Conservation (phyloP, 2,329 filamentous ascomycete genomes). For the Phyllosticta citrichinensis region DNA sequence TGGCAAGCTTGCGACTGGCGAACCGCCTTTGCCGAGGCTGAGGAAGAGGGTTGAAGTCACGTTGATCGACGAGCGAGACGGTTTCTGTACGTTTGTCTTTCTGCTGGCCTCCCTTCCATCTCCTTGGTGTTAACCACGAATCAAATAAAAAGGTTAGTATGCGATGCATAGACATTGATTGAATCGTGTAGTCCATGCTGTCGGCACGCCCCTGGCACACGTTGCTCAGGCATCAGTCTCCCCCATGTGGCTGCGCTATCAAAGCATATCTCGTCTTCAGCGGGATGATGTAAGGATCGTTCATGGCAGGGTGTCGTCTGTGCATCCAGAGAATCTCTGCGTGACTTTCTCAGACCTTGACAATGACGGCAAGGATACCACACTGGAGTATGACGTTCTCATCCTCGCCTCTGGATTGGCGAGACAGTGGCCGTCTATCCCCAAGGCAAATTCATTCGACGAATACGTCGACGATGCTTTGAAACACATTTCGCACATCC, state of each 20-base stretch:
- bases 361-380: constrained; percentile 13
- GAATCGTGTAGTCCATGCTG: constrained; percentile 54
- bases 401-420: constrained; percentile 61
- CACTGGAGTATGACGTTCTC: constrained; percentile 59
- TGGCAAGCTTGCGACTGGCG: constrained; percentile 39
- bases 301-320: constrained; percentile 51
- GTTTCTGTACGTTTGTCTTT: constrained; percentile 57
- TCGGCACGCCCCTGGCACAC: constrained; percentile 64
- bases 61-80: constrained; percentile 69
- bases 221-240: constrained; percentile 41
- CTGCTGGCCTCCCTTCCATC: background rate
- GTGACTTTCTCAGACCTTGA: constrained; percentile 43
- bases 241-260: constrained; percentile 53
- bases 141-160: background rate
- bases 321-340: constrained; percentile 50
- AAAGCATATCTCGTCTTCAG: constrained; percentile 56
- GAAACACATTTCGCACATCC: constrained; percentile 40
- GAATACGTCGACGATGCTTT: constrained; percentile 54
- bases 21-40: constrained; percentile 17
- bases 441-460: constrained; percentile 52
- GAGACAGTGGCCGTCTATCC: constrained; percentile 62
- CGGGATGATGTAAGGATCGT: constrained; percentile 52
- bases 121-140: background rate
- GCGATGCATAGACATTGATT: background rate
- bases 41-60: constrained; percentile 57